Percentiles rank a stretch among this genome's conserved stretches.
Evolutionary conservation across 2,329 filamentous ascomycete genomes (phyloP).

Genomic region (Ophiostoma sp.): DNA sequence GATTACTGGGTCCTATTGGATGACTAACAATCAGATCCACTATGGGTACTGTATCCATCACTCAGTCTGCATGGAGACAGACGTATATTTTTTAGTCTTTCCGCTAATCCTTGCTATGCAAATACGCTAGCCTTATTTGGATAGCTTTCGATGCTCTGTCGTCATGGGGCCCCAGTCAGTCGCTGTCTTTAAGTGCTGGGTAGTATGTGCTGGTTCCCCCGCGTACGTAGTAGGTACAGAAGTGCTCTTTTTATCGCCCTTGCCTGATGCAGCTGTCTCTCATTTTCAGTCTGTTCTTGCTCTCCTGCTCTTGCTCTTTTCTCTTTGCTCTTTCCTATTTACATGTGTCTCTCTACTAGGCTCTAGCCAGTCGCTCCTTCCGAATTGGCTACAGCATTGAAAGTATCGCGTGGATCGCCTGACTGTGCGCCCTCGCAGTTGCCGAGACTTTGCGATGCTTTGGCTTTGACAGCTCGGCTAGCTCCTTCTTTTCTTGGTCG

Average conservation of each 20-base stretch:
- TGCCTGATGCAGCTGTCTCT: slow-evolving; percentile 5
- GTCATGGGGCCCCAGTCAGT: slow-evolving; percentile 11
- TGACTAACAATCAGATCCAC: not conserved
- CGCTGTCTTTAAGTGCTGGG: not conserved
- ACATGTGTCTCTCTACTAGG: not conserved
- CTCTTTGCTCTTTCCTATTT: too few species aligned
- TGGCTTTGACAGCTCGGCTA: slow-evolving; percentile 12
- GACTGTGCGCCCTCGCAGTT: slow-evolving; percentile 8
- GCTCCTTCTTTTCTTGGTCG: slow-evolving; percentile 17
- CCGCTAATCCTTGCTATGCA: not conserved
- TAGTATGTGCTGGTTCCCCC: not conserved
- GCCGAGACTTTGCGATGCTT: not conserved
- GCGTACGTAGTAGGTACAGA: not conserved
- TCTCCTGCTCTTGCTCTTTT: too few species aligned
- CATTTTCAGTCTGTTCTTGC: not conserved
- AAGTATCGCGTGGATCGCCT: not conserved
- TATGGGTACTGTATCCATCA: not conserved
- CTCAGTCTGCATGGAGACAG: not conserved
- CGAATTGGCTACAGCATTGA: not conserved
- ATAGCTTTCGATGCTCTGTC: slow-evolving; percentile 18
- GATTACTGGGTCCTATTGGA: slow-evolving; percentile 7
- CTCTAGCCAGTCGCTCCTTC: not conserved
- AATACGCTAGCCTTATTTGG: slow-evolving; percentile 1
- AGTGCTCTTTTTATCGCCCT: not conserved
- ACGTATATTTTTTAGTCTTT: not conserved